Evolutionary conservation across 176 grass and related monocot genomes (phyloP).

Genomic region (Lolium rigidum): DNA sequence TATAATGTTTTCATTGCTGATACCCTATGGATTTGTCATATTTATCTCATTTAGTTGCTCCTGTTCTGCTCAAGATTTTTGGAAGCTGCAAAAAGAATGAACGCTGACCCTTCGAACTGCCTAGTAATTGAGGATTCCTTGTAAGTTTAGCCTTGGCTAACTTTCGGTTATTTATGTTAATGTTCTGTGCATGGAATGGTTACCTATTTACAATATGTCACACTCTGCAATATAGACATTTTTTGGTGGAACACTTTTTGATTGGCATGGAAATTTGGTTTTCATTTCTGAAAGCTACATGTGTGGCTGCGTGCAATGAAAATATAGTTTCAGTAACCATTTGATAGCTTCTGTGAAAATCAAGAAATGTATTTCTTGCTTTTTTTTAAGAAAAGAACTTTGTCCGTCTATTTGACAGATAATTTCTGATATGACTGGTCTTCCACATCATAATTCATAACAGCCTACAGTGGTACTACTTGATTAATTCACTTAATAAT

Average conservation of each 20-base stretch:
- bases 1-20: neutral
- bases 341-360: neutral
- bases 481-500: slow-evolving; percentile 1
- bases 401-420: neutral
- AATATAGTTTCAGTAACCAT: slow-evolving; percentile 21
- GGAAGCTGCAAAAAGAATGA: slow-evolving; percentile 94
- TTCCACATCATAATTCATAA: slow-evolving; percentile 1
- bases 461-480: neutral
- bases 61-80: slow-evolving; percentile 67
- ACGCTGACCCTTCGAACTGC: slow-evolving; percentile 72
- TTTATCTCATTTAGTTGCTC: slow-evolving; percentile 30
- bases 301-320: neutral
- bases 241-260: slow-evolving; percentile 19
- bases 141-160: slow-evolving; percentile 54
- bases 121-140: slow-evolving; percentile 95
- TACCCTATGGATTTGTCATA: slow-evolving; percentile 23
- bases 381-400: slow-evolving; percentile 6
- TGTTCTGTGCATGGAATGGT: neutral
- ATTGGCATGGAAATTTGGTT: slow-evolving; percentile 20
- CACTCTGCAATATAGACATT: neutral
- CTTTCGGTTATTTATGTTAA: slow-evolving; percentile 22
- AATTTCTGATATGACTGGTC: slow-evolving; percentile 16
- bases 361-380: slow-evolving; percentile 23
- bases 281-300: slow-evolving; percentile 29
- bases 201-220: neutral